These are phyloP conservation scores for Fraxinus sp. DNA, from an alignment of 305 asterid species.

Conservation along the genomic window DNA sequence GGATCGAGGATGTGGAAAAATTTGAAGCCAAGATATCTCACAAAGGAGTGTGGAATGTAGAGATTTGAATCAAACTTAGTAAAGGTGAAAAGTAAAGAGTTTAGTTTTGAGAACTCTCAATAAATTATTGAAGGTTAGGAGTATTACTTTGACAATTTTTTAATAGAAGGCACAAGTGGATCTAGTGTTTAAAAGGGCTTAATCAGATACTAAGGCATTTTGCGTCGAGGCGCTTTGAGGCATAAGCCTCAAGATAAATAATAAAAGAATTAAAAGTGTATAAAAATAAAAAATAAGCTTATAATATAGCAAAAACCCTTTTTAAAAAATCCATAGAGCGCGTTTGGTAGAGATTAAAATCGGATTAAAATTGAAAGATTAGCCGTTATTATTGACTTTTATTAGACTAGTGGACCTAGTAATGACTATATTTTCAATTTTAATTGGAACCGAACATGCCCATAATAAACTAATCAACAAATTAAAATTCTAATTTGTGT, in stretches of 20 bases:
- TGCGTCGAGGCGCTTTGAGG: background rate
- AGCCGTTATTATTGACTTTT: too few relatives aligned
- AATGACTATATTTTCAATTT: too few relatives aligned
- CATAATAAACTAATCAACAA: too few relatives aligned
- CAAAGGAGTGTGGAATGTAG: background rate
- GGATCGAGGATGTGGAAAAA: background rate
- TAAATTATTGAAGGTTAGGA: background rate
- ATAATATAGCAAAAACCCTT: background rate
- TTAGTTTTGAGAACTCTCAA: background rate
- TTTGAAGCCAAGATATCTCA: background rate
- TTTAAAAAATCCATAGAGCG: background rate
- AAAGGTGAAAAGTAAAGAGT: background rate
- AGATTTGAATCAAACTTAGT: background rate
- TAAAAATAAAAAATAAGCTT: background rate
- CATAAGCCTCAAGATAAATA: background rate
- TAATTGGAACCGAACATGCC: too few relatives aligned
- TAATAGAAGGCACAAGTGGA: background rate
- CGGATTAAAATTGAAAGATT: too few relatives aligned
- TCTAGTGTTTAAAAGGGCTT: background rate
- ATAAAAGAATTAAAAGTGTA: too few relatives aligned
- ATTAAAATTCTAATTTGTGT: background rate
- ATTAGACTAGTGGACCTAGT: too few relatives aligned
- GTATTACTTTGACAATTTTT: background rate
- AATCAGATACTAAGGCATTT: background rate
- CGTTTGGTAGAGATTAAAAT: too few relatives aligned